Conservation (phyloP, 441 rosid species). For the Syzygium syzygioides region DNA sequence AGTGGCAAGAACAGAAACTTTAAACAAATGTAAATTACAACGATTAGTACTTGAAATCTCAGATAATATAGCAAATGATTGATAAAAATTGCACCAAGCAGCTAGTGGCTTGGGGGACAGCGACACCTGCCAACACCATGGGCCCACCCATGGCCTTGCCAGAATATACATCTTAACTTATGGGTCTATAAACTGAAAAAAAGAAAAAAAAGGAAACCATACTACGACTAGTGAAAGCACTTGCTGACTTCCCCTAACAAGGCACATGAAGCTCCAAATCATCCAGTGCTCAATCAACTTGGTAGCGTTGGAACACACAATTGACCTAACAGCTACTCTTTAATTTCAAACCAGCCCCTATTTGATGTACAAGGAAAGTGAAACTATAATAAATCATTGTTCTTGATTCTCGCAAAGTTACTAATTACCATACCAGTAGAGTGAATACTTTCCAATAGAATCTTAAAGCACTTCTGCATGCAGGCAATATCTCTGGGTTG, state of each 20-base stretch:
- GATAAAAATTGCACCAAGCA: neutral
- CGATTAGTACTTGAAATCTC: neutral
- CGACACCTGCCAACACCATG: neutral
- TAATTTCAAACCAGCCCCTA: neutral
- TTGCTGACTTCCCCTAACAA: neutral
- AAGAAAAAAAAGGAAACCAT: neutral
- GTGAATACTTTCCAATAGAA: slow-evolving; percentile 68
- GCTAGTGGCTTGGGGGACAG: neutral
- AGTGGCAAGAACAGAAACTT: neutral
- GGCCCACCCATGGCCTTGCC: neutral
- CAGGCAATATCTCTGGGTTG: slow-evolving; percentile 43
- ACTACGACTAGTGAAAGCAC: neutral
- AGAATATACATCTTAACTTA: neutral
- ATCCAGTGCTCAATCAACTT: neutral
- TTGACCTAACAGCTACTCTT: neutral
- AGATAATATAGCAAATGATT: neutral
- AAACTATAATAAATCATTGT: neutral
- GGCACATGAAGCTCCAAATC: neutral
- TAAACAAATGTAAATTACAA: neutral
- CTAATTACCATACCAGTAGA: slow-evolving; percentile 49
- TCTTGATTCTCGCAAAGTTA: neutral
- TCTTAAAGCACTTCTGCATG: slow-evolving; percentile 58
- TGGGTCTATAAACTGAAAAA: neutral
- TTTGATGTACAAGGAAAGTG: neutral
- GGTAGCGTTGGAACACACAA: neutral